These are phyloP conservation scores for Alternaria sp. DNA, from an alignment of 2,329 filamentous ascomycete genomes.

Conservation along the genomic window DNA sequence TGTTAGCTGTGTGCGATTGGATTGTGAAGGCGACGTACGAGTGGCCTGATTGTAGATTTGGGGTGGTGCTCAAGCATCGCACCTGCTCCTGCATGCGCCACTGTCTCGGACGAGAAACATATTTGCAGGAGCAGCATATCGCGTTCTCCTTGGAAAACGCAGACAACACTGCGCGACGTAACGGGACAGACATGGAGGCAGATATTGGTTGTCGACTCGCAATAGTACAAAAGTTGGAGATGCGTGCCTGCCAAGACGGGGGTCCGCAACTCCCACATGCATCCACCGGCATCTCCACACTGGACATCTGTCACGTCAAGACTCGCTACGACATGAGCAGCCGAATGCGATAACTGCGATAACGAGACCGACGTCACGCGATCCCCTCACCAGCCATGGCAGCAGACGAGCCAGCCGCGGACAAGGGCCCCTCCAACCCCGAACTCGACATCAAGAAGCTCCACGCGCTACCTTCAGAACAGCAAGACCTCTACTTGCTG, in stretches of 20 bases:
- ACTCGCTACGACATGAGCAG: conserved; percentile 28
- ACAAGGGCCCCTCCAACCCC: conserved; percentile 59
- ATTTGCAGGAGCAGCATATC: conserved; percentile 28
- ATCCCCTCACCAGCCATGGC: conserved; percentile 32
- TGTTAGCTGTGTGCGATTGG: neutral
- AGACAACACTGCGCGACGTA: conserved; percentile 25
- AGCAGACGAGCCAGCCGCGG: conserved; percentile 39
- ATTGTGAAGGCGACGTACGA: conserved; percentile 28
- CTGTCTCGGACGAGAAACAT: conserved; percentile 11
- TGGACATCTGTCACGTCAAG: conserved; percentile 22
- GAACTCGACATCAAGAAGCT: conserved; percentile 92
- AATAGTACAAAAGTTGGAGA: conserved; percentile 22
- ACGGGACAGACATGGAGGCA: conserved; percentile 30
- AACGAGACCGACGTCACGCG: conserved; percentile 9
- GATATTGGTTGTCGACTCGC: neutral
- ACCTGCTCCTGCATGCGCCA: conserved; percentile 23
- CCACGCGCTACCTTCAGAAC: conserved; percentile 85
- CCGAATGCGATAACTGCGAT: conserved; percentile 7
- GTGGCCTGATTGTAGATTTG: conserved; percentile 39
- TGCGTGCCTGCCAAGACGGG: conserved; percentile 32
- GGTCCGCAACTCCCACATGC: conserved; percentile 31
- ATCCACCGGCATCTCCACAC: conserved; percentile 23
- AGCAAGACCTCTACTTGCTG: conserved; percentile 93
- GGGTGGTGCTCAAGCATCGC: conserved; percentile 38
- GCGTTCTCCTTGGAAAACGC: conserved; percentile 13